Conservation (phyloP, 768 basidiomycete species). For the Pleurotus tuber-regium region DNA sequence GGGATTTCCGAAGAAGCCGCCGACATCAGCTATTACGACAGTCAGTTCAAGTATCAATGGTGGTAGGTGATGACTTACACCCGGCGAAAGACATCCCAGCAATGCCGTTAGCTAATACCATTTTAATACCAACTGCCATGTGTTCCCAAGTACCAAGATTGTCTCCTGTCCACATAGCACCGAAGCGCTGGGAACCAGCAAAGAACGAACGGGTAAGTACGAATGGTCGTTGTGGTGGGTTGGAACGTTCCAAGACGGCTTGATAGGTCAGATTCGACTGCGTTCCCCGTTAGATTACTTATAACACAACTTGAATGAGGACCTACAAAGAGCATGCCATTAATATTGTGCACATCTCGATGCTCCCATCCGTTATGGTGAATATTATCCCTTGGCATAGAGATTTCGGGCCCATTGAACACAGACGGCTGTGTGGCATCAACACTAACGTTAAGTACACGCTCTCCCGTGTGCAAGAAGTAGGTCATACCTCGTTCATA, state of each 20-base stretch:
- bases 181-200: slow-evolving; percentile 92
- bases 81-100: slow-evolving; percentile 91
- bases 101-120: slow-evolving; percentile 86
- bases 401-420: slow-evolving; percentile 98
- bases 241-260: slow-evolving; percentile 73
- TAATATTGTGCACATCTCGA: slow-evolving; percentile 95
- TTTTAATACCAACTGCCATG: slow-evolving; percentile 90
- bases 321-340: slow-evolving; percentile 89
- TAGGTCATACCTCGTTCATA: slow-evolving; percentile 86
- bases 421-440: slow-evolving; percentile 71
- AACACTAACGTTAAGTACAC: neutral
- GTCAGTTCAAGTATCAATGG: slow-evolving; percentile 5
- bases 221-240: slow-evolving; percentile 82
- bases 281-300: slow-evolving; percentile 3
- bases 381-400: slow-evolving; percentile 61
- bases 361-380: slow-evolving; percentile 98
- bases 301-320: neutral
- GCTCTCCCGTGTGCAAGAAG: neutral
- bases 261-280: slow-evolving; percentile 84
- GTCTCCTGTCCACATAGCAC: slow-evolving; percentile 99
- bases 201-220: slow-evolving; percentile 95
- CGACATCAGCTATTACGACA: slow-evolving; percentile 77
- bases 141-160: slow-evolving; percentile 98
- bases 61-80: slow-evolving; percentile 51
- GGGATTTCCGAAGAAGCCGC: slow-evolving; percentile 98